Evolutionary conservation across 2,329 filamentous ascomycete genomes (phyloP).

Genomic region (Verticillium longisporum): DNA sequence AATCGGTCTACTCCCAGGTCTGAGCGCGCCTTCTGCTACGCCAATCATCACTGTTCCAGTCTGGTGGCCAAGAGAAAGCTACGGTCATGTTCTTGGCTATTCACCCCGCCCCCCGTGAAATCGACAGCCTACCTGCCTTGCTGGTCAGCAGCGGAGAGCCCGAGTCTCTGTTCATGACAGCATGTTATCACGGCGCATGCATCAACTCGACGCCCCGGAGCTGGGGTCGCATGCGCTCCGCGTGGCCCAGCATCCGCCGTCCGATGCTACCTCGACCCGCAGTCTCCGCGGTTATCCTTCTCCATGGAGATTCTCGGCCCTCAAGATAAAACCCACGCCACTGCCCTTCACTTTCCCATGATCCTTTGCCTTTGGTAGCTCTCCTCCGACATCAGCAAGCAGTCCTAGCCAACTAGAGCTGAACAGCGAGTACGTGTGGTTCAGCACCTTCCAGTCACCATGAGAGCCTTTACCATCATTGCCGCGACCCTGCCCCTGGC

Average conservation of each 20-base stretch:
- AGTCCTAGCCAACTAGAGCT: not conserved
- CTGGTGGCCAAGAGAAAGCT: not conserved
- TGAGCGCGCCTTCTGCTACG: not conserved
- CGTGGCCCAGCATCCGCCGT: not conserved
- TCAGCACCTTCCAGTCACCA: not conserved
- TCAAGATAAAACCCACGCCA: not conserved
- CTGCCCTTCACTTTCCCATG: not conserved
- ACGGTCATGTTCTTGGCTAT: not conserved
- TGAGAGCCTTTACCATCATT: conserved; percentile 6
- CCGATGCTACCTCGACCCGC: not conserved
- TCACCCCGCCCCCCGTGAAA: not conserved
- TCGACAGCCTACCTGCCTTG: not conserved
- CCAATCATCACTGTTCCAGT: not conserved
- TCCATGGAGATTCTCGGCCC: not conserved
- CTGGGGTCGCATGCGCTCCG: not conserved
- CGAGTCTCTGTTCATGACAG: not conserved
- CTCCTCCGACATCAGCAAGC: not conserved
- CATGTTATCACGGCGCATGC: not conserved
- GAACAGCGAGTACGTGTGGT: not conserved
- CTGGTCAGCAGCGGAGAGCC: not conserved
- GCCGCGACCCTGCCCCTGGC: conserved; percentile 1
- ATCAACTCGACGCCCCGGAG: not conserved
- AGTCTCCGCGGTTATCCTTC: not conserved
- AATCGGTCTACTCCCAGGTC: not conserved
- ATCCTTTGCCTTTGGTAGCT: no score